These are phyloP conservation scores for Curvularia sp. DNA, from an alignment of 2,329 filamentous ascomycete species.

Conservation along the genomic window DNA sequence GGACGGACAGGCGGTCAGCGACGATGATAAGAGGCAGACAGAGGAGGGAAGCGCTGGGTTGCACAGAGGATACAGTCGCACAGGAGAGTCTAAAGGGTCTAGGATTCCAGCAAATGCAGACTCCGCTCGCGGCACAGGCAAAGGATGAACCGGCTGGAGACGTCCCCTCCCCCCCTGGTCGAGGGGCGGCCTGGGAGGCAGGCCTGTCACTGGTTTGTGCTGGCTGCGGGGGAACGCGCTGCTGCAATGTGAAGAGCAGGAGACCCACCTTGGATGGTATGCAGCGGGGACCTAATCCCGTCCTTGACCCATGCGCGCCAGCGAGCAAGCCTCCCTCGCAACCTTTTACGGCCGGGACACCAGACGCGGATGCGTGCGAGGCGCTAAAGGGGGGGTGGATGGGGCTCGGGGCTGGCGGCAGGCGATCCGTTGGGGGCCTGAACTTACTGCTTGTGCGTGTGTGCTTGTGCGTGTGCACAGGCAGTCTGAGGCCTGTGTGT, in stretches of 20 bases:
- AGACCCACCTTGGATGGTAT: constrained; percentile 16
- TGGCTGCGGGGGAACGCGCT: constrained; percentile 18
- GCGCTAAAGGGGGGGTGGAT: constrained; percentile 5
- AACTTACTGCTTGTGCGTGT: constrained; percentile 10
- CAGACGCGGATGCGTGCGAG: constrained; percentile 18
- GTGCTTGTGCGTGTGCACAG: neutral
- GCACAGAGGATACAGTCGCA: constrained; percentile 19
- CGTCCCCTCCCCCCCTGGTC: constrained; percentile 7
- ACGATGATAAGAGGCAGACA: constrained; percentile 6
- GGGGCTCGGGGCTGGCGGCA: constrained; percentile 17
- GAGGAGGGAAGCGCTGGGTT: constrained; percentile 13
- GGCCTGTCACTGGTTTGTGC: constrained; percentile 22
- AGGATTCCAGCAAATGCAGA: constrained; percentile 17
- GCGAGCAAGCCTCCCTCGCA: neutral
- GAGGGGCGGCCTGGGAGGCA: constrained; percentile 15
- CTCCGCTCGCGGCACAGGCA: constrained; percentile 14
- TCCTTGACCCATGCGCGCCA: constrained; percentile 15
- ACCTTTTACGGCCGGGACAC: constrained; percentile 13
- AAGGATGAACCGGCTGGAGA: constrained; percentile 17
- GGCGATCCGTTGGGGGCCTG: constrained; percentile 15
- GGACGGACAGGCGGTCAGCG: constrained; percentile 17
- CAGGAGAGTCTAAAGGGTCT: constrained; percentile 18
- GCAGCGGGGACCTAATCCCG: constrained; percentile 22
- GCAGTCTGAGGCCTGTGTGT: neutral
- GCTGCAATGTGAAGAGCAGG: constrained; percentile 21